phyloP scores from a whole-genome alignment of 805 yeast genomes.

The Metschnikowia proteae region DNA sequence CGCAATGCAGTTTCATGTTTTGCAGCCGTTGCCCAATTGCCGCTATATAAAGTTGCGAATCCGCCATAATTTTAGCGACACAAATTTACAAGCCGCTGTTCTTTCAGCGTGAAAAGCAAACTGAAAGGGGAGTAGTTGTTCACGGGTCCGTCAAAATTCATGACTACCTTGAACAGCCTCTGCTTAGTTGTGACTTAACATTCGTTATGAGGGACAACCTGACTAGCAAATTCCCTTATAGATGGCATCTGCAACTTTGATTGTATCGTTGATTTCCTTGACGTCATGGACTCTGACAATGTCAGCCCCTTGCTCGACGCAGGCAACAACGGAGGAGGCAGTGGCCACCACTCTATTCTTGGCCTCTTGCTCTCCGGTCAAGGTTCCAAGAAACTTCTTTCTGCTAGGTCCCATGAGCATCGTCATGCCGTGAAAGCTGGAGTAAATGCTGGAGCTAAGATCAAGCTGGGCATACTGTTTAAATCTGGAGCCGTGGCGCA shows the following conservation, averaged over 20 bases:
- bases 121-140: no score
- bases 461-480: slow-evolving; percentile 44
- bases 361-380: slow-evolving; percentile 57
- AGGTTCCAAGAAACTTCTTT: slow-evolving; percentile 76
- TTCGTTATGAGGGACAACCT: no score
- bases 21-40: no score
- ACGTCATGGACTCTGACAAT: slow-evolving; percentile 89
- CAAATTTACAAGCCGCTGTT: no score
- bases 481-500: slow-evolving; percentile 47
- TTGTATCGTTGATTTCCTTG: slow-evolving; percentile 43
- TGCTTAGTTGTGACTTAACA: no score
- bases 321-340: slow-evolving; percentile 66
- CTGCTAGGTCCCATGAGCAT: slow-evolving; percentile 84
- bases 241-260: slow-evolving; percentile 69
- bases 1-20: neutral
- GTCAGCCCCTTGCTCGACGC: slow-evolving; percentile 70
- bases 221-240: slow-evolving; percentile 27
- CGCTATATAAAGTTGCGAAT: no score
- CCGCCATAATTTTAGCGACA: no score
- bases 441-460: slow-evolving; percentile 22
- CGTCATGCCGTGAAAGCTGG: slow-evolving; percentile 54
- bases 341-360: slow-evolving; percentile 71
- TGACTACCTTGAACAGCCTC: no score
- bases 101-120: no score
- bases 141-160: no score